phyloP scores from a whole-genome alignment of 2,329 filamentous ascomycete species.

The Endothia cerciana region DNA sequence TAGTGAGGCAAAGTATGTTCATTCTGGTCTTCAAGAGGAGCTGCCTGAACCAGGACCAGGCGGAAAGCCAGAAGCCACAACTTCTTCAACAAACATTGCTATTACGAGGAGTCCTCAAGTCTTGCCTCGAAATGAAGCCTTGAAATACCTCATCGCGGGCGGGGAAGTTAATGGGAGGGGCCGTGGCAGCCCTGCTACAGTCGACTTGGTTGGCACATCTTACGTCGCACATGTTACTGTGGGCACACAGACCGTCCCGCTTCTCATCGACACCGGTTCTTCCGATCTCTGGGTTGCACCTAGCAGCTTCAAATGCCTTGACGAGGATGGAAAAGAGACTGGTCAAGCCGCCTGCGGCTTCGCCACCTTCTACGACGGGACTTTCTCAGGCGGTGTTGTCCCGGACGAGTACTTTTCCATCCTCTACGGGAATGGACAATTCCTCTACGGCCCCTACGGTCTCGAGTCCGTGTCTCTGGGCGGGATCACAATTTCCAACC shows the following conservation, averaged over 20 bases:
- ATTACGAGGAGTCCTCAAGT: not conserved
- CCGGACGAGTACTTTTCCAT: conserved; percentile 24
- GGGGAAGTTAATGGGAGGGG: not conserved
- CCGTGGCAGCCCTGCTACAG: not conserved
- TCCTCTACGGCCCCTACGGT: conserved; percentile 19
- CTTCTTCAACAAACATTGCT: not conserved
- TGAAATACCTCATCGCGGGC: conserved; percentile 7
- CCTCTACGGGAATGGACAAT: conserved; percentile 21
- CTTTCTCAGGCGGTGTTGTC: conserved; percentile 5
- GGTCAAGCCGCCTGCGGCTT: conserved; percentile 8
- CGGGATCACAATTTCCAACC: conserved; percentile 10
- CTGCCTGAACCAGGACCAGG: not conserved
- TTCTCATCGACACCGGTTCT: conserved; percentile 38
- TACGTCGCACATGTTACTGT: conserved; percentile 37
- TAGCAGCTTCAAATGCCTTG: conserved; percentile 20
- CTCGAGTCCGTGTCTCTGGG: conserved; percentile 19
- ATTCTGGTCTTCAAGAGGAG: not conserved
- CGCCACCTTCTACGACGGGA: conserved; percentile 2
- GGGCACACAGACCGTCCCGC: conserved; percentile 33
- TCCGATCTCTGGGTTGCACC: conserved; percentile 26
- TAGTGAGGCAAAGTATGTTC: not conserved
- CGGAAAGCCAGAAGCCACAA: not conserved
- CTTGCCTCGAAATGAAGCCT: not conserved
- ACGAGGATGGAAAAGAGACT: not conserved
- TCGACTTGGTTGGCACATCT: conserved; percentile 17